Percentiles rank a stretch among this genome's conserved stretches.
These are phyloP conservation scores for Dendrobium huoshanense DNA, from an alignment of 106 monocot species.

Conservation along the genomic window DNA sequence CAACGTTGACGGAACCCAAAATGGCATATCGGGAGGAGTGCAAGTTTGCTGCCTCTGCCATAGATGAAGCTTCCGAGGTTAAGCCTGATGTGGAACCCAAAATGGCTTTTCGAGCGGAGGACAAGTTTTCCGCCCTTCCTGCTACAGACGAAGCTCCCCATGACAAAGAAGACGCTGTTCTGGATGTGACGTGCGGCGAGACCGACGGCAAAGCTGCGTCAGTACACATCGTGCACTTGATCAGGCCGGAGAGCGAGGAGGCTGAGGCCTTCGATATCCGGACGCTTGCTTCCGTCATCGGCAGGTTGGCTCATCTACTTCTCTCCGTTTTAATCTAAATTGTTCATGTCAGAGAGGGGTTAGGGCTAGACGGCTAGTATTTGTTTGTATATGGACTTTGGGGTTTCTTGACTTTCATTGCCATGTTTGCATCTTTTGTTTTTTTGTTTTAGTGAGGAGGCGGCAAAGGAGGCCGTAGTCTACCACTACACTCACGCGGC, in stretches of 20 bases:
- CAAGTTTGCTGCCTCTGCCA: background rate
- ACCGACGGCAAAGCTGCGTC: constrained; percentile 11
- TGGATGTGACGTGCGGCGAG: background rate
- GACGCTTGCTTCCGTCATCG: constrained; percentile 46
- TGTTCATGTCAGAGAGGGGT: background rate
- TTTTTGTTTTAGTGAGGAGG: constrained; percentile 42
- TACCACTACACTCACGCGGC: constrained; percentile 67
- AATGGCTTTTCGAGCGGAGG: too few relatives aligned
- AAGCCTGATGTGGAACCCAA: too few relatives aligned
- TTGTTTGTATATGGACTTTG: background rate
- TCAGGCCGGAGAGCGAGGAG: constrained; percentile 22
- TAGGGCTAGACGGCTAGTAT: background rate
- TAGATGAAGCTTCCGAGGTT: too few relatives aligned
- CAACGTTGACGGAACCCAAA: too few relatives aligned
- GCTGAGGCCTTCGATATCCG: constrained; percentile 40
- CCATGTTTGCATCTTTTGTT: background rate
- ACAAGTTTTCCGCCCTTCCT: background rate
- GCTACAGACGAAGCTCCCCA: background rate
- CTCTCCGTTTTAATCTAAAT: background rate
- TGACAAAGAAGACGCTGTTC: background rate
- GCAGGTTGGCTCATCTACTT: constrained; percentile 25
- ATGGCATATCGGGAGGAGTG: too few relatives aligned
- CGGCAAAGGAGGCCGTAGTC: constrained; percentile 60
- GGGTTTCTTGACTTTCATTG: background rate
- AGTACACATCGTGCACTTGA: constrained; percentile 29